Conservation (phyloP, 2,329 filamentous ascomycete species). For the Diaporthe citrichinensis region DNA sequence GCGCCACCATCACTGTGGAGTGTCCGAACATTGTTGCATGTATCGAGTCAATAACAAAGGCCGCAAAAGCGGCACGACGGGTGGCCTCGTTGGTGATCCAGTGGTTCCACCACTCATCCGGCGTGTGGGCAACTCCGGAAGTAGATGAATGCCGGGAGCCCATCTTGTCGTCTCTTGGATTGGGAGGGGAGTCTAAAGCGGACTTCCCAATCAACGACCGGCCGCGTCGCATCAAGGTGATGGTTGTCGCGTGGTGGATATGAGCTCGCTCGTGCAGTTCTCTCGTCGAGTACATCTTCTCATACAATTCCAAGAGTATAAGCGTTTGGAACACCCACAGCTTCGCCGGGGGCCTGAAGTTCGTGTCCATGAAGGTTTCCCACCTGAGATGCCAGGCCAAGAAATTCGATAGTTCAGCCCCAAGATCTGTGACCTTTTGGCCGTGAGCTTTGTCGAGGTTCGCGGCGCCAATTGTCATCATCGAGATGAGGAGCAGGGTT, state of each 20-base stretch:
- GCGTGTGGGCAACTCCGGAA: constrained; percentile 74
- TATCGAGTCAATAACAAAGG: constrained; percentile 94
- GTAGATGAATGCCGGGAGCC: constrained; percentile 73
- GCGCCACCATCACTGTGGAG: constrained; percentile 95
- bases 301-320: constrained; percentile 90
- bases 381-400: constrained; percentile 93
- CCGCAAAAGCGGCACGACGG: constrained; percentile 89
- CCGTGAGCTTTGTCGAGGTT: constrained; percentile 89
- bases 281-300: constrained; percentile 97
- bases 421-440: constrained; percentile 78
- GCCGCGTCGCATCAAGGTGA: constrained; percentile 94
- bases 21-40: constrained; percentile 99
- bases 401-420: constrained; percentile 90
- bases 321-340: constrained; percentile 96
- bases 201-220: constrained; percentile 91
- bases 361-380: constrained; percentile 93
- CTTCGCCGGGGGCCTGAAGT: constrained; percentile 92
- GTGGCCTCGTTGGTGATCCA: constrained; percentile 98
- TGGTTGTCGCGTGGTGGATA: constrained; percentile 95
- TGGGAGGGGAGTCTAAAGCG: constrained; percentile 86
- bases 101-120: constrained; percentile 93
- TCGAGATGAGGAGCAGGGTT: constrained; percentile 85
- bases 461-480: constrained; percentile 93
- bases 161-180: constrained; percentile 73
- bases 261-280: constrained; percentile 94